These are phyloP conservation scores for Phytopythium montanum DNA, from an alignment of 352 stramenopile species.

Conservation along the genomic window DNA sequence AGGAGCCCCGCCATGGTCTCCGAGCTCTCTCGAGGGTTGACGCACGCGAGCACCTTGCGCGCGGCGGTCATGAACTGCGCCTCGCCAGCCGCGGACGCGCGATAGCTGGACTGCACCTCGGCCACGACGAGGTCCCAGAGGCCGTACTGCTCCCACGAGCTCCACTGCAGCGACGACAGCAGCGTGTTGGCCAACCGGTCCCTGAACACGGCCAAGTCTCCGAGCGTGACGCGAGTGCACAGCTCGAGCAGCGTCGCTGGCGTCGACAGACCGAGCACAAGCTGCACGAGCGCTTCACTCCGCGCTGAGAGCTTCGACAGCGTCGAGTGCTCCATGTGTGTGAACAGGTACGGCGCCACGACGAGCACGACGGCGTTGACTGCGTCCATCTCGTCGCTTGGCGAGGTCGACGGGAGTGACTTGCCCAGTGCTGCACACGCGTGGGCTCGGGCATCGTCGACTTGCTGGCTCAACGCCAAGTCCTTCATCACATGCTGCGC, in stretches of 20 bases:
- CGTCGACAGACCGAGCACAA: slow-evolving; percentile 59
- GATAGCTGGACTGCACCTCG: slow-evolving; percentile 43
- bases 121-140: slow-evolving; percentile 77
- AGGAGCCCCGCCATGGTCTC: slow-evolving; percentile 75
- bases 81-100: slow-evolving; percentile 24
- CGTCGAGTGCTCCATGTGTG: slow-evolving; percentile 56
- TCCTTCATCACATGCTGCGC: slow-evolving; percentile 61
- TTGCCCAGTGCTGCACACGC: slow-evolving; percentile 54
- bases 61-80: slow-evolving; percentile 66
- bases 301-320: slow-evolving; percentile 57
- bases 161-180: slow-evolving; percentile 76
- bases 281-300: slow-evolving; percentile 64
- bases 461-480: slow-evolving; percentile 66
- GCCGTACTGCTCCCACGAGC: slow-evolving; percentile 77
- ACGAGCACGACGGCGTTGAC: slow-evolving; percentile 54
- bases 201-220: slow-evolving; percentile 73
- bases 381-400: slow-evolving; percentile 60
- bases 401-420: slow-evolving; percentile 11
- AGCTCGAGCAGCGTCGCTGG: slow-evolving; percentile 56
- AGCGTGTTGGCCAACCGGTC: slow-evolving; percentile 67
- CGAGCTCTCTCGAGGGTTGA: slow-evolving; percentile 61
- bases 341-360: slow-evolving; percentile 67
- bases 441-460: slow-evolving; percentile 69
- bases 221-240: slow-evolving; percentile 57
- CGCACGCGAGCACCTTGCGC: slow-evolving; percentile 72